Percentiles rank a stretch among this genome's conserved stretches.
Conservation (phyloP, 352 stramenopile genomes). For the Phytopythium helicoides region DNA sequence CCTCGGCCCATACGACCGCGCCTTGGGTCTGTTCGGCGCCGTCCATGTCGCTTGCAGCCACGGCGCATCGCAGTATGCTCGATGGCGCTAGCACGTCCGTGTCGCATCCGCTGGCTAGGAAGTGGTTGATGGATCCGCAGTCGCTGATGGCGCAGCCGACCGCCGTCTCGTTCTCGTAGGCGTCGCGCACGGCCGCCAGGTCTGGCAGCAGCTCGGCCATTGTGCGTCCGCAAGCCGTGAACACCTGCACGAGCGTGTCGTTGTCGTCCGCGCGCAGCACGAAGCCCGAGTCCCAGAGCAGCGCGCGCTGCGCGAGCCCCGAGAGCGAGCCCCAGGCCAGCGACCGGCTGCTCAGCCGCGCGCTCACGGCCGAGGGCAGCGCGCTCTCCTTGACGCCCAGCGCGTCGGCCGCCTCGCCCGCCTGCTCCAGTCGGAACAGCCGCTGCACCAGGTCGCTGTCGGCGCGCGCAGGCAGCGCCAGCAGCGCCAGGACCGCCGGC, state of each 20-base stretch:
- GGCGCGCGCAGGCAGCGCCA: conserved; percentile 4
- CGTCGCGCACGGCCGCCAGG: conserved; percentile 26
- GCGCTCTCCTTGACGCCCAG: conserved; percentile 31
- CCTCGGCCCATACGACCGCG: conserved; percentile 61
- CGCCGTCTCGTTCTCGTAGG: conserved; percentile 11
- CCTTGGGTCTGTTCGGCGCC: conserved; percentile 16
- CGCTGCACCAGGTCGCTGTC: conserved; percentile 51
- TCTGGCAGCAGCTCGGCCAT: conserved; percentile 64
- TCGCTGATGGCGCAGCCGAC: conserved; percentile 19
- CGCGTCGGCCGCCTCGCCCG: conserved; percentile 15
- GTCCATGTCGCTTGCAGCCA: conserved; percentile 30
- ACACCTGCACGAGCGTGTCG: conserved; percentile 50
- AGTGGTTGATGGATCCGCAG: conserved; percentile 55
- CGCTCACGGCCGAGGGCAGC: conserved; percentile 29
- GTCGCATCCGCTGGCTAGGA: conserved; percentile 30
- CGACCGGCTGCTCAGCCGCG: conserved; percentile 23
- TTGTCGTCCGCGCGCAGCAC: conserved; percentile 34
- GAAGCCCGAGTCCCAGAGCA: conserved; percentile 71
- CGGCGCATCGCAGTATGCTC: conserved; percentile 36
- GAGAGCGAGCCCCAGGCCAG: conserved; percentile 43
- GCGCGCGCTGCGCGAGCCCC: conserved; percentile 59
- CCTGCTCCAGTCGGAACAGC: conserved; percentile 39
- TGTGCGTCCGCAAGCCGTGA: conserved; percentile 46
- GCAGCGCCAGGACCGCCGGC: neutral
- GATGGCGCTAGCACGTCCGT: conserved; percentile 24